A percentile compares a stretch with the other conserved stretches of the same genome.
Conservation (phyloP, 2,329 filamentous ascomycete genomes). For the Sarocladiaceae sp. region DNA sequence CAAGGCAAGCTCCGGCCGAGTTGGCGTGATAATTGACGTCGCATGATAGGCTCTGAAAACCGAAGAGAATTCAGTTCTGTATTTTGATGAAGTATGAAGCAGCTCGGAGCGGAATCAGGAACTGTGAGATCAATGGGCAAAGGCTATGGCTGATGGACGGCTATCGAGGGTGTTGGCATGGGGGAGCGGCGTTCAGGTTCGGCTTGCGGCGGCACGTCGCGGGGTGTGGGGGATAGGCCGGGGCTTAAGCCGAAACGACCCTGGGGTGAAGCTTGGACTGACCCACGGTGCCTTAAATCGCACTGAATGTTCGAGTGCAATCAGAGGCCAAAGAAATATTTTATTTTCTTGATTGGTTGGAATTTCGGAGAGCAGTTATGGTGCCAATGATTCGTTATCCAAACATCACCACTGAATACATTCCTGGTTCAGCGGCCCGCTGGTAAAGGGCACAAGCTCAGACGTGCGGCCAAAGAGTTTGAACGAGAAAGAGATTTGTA, state of each 20-base stretch:
- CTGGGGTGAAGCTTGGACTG: neutral
- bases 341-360: no score
- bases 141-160: neutral
- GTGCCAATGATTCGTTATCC: no score
- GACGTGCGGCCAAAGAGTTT: no score
- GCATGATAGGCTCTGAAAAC: neutral
- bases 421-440: no score
- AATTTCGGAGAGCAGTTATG: no score
- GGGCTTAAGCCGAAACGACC: conserved; percentile 6
- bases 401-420: no score
- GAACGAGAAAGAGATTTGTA: neutral
- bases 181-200: conserved; percentile 17
- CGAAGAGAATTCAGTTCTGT: neutral
- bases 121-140: neutral
- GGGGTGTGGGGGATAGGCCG: conserved; percentile 19
- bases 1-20: neutral
- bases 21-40: conserved; percentile 3
- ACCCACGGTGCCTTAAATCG: neutral
- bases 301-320: no score
- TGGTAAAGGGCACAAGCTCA: no score
- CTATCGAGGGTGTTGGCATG: conserved; percentile 8
- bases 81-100: neutral
- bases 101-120: neutral
- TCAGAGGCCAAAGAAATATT: no score
- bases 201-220: conserved; percentile 33